Evolutionary conservation across 208 protist genomes (phyloP), one percentile per base, ranked within the genome.

Genomic region (Trypanosoma vivax): DNA sequence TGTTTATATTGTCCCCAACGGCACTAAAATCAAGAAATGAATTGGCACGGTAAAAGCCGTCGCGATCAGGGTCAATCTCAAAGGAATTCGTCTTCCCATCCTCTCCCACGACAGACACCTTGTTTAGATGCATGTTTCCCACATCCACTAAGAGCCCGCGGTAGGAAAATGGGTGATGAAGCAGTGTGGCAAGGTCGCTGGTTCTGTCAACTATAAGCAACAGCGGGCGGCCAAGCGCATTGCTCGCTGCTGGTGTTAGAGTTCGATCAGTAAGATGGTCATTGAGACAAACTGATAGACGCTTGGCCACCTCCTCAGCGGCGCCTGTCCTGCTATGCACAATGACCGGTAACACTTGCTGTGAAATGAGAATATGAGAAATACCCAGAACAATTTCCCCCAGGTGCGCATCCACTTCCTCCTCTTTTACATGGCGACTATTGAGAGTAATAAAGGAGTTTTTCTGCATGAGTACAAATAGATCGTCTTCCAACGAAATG

Each of bases 131-230:
- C 83, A 95, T 90, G 45, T 72, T 66, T 10, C 73, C 75, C 16
- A 81, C 41, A 53, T 95, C 89, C 6, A 85, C 66, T 5, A 95
- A 62, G 10, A 95, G 64, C 21, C 83, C 83, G 38, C 83, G 85
- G 60, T 95, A 95, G 24, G 80, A 81, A 65, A 92, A 95, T 9
- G 85, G 83, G 68, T 95, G 89, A 65, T 91, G 80, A 27, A 95
- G 69, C 25, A 78, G 75, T 11, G 79, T 80, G 19, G 85, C 78
- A 21, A 95, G 43, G 62, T 95, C 89, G 45, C 65, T 83, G 18
- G 71, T 52, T 19, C 89, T 82, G 50, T 95, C 89, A 9, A 80
- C 74, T 23, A 95, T 53, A 45, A 95, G 71, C 10, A 95, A 70
- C 53, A 95, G 60, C 40, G 89, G 84, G 13, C 88, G 68, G 13